A percentile compares a stretch with the other conserved stretches of the same genome.
These are phyloP conservation scores for Barnettozyma wickerhamii DNA, from an alignment of 805 yeast genomes.

Conservation along the genomic window DNA sequence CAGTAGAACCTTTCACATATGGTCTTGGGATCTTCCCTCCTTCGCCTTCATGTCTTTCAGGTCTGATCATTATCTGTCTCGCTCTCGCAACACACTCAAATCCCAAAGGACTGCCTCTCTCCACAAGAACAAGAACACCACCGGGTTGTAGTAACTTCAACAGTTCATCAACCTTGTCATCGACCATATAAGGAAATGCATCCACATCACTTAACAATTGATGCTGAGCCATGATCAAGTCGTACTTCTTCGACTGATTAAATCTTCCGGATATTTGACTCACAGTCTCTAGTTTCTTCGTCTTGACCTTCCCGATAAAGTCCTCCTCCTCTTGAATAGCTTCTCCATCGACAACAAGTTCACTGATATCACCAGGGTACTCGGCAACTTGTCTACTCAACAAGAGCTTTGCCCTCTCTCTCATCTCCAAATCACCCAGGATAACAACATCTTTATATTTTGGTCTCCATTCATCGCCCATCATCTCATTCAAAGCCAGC, in stretches of 20 bases:
- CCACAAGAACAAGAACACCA: slow-evolving; percentile 76
- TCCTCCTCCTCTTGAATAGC: no score
- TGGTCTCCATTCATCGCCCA: slow-evolving; percentile 64
- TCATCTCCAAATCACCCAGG: slow-evolving; percentile 70
- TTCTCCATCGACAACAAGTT: slow-evolving; percentile 14
- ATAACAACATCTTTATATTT: slow-evolving; percentile 65
- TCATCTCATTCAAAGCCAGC: slow-evolving; percentile 78
- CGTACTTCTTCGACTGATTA: slow-evolving; percentile 54
- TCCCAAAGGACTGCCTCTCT: slow-evolving; percentile 87
- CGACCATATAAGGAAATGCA: slow-evolving; percentile 70
- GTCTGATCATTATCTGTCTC: slow-evolving; percentile 84
- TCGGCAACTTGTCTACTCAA: slow-evolving; percentile 67
- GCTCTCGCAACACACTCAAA: slow-evolving; percentile 88
- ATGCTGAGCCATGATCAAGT: slow-evolving; percentile 78
- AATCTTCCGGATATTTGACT: slow-evolving; percentile 50
- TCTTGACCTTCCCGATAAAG: slow-evolving; percentile 50
- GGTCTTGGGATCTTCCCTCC: slow-evolving; percentile 67
- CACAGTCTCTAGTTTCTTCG: slow-evolving; percentile 47
- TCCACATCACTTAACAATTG: slow-evolving; percentile 59
- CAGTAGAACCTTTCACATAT: slow-evolving; percentile 47
- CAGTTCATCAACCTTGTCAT: slow-evolving; percentile 55
- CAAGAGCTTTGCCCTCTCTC: slow-evolving; percentile 70
- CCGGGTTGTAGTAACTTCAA: slow-evolving; percentile 64
- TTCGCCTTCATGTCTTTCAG: slow-evolving; percentile 57
- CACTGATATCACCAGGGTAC: slow-evolving; percentile 24